These are phyloP conservation scores for Epichloe hybrida DNA, from an alignment of 2,329 filamentous ascomycete species.

Conservation along the genomic window DNA sequence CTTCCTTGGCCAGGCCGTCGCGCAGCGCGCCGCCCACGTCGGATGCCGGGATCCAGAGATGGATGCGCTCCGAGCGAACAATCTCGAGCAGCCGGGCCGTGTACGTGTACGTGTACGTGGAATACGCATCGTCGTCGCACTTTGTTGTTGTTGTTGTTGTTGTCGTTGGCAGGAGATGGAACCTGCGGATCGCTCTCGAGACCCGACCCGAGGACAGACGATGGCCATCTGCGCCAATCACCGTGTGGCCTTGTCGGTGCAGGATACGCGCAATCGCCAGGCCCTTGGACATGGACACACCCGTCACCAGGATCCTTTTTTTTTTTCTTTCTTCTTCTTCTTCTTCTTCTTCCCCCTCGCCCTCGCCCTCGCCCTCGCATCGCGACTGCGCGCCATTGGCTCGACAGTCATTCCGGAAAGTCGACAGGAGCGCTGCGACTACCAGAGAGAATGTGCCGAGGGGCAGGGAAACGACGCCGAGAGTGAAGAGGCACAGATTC, in stretches of 20 bases:
- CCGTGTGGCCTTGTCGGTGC: constrained; percentile 49
- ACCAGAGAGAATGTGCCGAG: constrained; percentile 31
- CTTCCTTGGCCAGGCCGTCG: constrained; percentile 51
- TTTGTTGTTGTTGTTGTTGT: too few species aligned
- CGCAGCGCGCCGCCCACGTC: constrained; percentile 52
- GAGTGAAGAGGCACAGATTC: constrained; percentile 12
- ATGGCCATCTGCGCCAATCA: constrained; percentile 57
- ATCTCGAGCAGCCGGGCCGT: constrained; percentile 42
- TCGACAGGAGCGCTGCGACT: neutral
- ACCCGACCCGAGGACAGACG: constrained; percentile 39
- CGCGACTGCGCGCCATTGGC: neutral
- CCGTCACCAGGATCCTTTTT: constrained; percentile 53
- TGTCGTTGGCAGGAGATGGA: constrained; percentile 28
- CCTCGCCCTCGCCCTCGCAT: neutral
- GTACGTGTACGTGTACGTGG: constrained; percentile 39
- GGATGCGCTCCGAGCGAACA: constrained; percentile 44
- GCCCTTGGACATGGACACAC: constrained; percentile 60
- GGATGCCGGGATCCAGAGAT: constrained; percentile 63
- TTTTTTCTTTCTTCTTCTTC: too few species aligned
- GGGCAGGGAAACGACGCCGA: constrained; percentile 31
- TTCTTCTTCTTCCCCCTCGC: too few species aligned
- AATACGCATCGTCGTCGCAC: too few species aligned
- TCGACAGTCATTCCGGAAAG: constrained; percentile 3
- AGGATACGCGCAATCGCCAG: constrained; percentile 53
- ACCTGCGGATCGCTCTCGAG: constrained; percentile 41